Percentiles rank a stretch among this genome's conserved stretches.
These are phyloP conservation scores for Fusarium multiceps DNA, from an alignment of 2,329 filamentous ascomycete species.

Conservation along the genomic window DNA sequence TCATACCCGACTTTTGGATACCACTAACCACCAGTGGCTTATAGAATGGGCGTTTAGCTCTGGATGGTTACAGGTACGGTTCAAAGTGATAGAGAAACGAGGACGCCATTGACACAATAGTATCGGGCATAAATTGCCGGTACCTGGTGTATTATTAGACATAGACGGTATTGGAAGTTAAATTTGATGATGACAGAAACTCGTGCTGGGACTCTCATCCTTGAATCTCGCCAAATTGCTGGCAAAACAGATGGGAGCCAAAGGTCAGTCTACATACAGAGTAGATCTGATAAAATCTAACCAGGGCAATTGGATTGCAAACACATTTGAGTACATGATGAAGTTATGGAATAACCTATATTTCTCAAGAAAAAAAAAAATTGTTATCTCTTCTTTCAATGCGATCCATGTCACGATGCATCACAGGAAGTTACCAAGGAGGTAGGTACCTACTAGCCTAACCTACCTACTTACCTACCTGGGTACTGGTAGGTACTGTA, in stretches of 20 bases:
- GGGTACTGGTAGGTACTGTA: not conserved
- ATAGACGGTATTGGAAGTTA: not conserved
- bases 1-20: slow-evolving; percentile 24
- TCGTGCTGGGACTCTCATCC: slow-evolving; percentile 1
- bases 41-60: slow-evolving; percentile 18
- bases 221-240: slow-evolving; percentile 2
- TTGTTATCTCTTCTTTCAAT: not conserved
- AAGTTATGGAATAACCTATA: not conserved
- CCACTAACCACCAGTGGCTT: slow-evolving; percentile 22
- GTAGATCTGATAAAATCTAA: not conserved
- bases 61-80: not conserved
- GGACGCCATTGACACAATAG: slow-evolving; percentile 8
- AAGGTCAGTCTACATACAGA: not conserved
- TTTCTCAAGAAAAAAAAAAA: not conserved
- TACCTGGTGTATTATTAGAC: not conserved
- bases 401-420: slow-evolving; percentile 20
- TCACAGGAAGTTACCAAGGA: not conserved
- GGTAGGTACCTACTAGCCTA: too few relatives aligned
- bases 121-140: not conserved
- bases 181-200: slow-evolving; percentile 1
- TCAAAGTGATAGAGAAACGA: not conserved
- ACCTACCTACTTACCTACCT: too few relatives aligned
- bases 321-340: not conserved
- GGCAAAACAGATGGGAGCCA: not conserved
- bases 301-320: not conserved